Conservation (phyloP, 768 basidiomycete species). For the Tulasnella sp. region DNA sequence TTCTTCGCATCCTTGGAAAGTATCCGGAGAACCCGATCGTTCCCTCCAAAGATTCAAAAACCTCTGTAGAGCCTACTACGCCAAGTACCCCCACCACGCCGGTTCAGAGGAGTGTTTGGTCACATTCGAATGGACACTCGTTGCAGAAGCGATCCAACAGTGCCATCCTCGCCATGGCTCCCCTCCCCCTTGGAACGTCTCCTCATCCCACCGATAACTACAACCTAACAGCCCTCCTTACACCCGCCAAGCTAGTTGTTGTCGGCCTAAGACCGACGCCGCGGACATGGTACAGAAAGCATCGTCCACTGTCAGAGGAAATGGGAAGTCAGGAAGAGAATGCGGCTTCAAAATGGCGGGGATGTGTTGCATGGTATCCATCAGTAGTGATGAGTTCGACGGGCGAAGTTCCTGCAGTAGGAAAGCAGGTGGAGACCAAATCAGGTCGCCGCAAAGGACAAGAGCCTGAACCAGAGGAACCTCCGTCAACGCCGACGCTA, state of each 20-base stretch:
- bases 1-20: conserved; percentile 86
- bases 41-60: conserved; percentile 22
- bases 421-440: conserved; percentile 1
- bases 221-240: conserved; percentile 78
- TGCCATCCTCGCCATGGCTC: conserved; percentile 71
- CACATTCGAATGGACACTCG: conserved; percentile 46
- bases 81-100: background rate
- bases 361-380: conserved; percentile 79
- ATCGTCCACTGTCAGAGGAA: conserved; percentile 50
- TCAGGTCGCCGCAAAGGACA: background rate
- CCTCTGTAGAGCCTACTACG: conserved; percentile 28
- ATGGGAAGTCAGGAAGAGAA: conserved; percentile 41
- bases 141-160: conserved; percentile 46
- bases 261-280: conserved; percentile 90
- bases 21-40: conserved; percentile 55
- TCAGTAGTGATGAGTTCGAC: conserved; percentile 42
- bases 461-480: conserved; percentile 29
- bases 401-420: background rate
- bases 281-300: conserved; percentile 83
- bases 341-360: conserved; percentile 52
- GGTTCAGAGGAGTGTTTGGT: conserved; percentile 23
- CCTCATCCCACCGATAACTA: conserved; percentile 75
- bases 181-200: conserved; percentile 73
- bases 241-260: conserved; percentile 84
- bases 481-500: conserved; percentile 52